Evolutionary conservation across 2,329 filamentous ascomycete genomes (phyloP), one percentile per base, ranked within the genome.

Genomic region (Colletotrichum scovillei): DNA sequence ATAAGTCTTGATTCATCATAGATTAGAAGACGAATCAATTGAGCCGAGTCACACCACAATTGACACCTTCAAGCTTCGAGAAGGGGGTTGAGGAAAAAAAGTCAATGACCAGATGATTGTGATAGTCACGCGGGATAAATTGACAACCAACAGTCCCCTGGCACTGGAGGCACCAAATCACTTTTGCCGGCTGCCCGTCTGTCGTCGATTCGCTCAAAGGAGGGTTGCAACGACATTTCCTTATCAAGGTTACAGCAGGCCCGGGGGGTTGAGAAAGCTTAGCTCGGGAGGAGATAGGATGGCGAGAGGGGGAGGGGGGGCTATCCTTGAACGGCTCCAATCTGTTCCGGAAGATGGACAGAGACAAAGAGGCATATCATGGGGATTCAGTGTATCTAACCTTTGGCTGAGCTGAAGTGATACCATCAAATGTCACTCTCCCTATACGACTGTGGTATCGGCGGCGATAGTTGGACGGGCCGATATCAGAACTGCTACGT

Each of bases 241-340:
- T 63, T 58, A 42, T 63, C 52, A 52, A 6, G n/a, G 28, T 72
- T 38, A 24, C 38, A 59, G 12, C 69, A 32, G 12, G 4, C 28
- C 24, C 49, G 32, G 28, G 65, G 42, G 30, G 9, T 32, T 28
- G 28, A 22, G 14, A 53, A 69, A 69, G 58, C 58, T 59, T 69
- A 53, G 58, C 24, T 42, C 52, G 38, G 35, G 63, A 62, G 22
- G 42, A 46, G 24, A n/a, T n/a, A 38, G 11, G 53, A 49, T 49
- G 42, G 42, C 42, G 55, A 46, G 9, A 32, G 28, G 11, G 12
- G 14, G 24, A 26, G 16, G 42, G 42, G 42, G 16, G 42, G 42
- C 1, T n/a, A 49, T 49, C 42, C 16, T n/a, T 19, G 30, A n/a
- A 52, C 46, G 5, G 3, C 42, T 12, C 19, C 4, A 26, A 30